phyloP scores from a whole-genome alignment of 768 basidiomycete genomes.

The Neoboletus magnificus region DNA sequence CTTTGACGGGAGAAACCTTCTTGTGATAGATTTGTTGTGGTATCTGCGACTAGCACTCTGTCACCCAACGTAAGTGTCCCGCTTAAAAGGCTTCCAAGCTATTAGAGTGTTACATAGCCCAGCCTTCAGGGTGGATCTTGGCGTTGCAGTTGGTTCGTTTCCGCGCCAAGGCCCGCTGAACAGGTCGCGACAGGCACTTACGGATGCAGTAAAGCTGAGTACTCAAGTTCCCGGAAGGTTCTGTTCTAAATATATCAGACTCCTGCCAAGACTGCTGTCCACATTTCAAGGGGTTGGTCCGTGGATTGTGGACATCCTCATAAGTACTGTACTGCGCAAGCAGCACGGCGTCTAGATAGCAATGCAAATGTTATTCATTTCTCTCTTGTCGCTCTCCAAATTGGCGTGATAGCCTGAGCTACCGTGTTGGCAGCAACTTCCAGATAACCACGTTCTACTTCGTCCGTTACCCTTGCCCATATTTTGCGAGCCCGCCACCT shows the following conservation, averaged over 20 bases:
- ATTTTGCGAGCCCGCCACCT: slow-evolving; percentile 70
- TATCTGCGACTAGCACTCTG: neutral
- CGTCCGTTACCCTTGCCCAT: slow-evolving; percentile 55
- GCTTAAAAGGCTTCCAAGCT: neutral
- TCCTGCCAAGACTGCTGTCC: no score
- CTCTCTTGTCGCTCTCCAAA: slow-evolving; percentile 51
- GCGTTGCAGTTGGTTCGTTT: no score
- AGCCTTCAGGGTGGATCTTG: neutral
- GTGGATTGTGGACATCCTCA: no score
- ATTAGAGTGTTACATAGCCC: neutral
- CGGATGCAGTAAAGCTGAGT: no score
- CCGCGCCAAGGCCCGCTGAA: no score
- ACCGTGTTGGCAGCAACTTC: slow-evolving; percentile 74
- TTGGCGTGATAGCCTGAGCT: slow-evolving; percentile 68
- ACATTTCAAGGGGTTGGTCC: no score
- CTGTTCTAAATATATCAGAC: no score
- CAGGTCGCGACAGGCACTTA: no score
- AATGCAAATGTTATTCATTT: slow-evolving; percentile 9
- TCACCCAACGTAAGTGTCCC: neutral
- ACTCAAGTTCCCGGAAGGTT: no score
- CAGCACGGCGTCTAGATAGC: neutral
- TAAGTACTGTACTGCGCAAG: neutral
- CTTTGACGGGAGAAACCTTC: no score
- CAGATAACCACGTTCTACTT: slow-evolving; percentile 52
- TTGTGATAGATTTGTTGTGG: neutral